Conservation (phyloP, 148 eudicot genomes). For the Diospyros kaki region DNA sequence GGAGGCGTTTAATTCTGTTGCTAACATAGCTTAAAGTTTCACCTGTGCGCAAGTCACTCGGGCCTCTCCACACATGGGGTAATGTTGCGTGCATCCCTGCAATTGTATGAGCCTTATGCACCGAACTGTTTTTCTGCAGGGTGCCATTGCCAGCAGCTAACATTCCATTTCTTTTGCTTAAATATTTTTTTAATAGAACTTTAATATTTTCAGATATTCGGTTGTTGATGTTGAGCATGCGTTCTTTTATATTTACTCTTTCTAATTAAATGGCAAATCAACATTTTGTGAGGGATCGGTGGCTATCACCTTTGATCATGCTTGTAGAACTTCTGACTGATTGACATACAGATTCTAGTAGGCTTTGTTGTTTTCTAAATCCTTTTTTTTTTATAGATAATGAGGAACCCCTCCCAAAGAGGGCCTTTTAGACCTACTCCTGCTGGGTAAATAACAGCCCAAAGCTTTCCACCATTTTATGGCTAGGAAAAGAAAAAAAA, state of each 20-base stretch:
- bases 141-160: neutral
- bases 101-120: too few relatives aligned
- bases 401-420: too few relatives aligned
- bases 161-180: too few relatives aligned
- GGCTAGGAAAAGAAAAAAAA: neutral
- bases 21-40: neutral
- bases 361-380: constrained; percentile 1
- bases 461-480: too few relatives aligned
- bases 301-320: neutral
- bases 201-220: neutral
- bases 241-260: neutral
- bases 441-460: too few relatives aligned
- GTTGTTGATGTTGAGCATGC: neutral
- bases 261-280: neutral
- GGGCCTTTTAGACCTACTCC: too few relatives aligned
- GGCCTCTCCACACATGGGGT: too few relatives aligned
- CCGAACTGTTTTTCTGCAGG: neutral
- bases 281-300: neutral
- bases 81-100: too few relatives aligned
- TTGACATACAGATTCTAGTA: neutral
- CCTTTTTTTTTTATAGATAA: neutral
- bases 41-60: too few relatives aligned
- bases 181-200: neutral
- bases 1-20: neutral
- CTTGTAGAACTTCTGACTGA: neutral